Conservation (phyloP, 169 alveolate species). For the Blepharisma undulans region DNA sequence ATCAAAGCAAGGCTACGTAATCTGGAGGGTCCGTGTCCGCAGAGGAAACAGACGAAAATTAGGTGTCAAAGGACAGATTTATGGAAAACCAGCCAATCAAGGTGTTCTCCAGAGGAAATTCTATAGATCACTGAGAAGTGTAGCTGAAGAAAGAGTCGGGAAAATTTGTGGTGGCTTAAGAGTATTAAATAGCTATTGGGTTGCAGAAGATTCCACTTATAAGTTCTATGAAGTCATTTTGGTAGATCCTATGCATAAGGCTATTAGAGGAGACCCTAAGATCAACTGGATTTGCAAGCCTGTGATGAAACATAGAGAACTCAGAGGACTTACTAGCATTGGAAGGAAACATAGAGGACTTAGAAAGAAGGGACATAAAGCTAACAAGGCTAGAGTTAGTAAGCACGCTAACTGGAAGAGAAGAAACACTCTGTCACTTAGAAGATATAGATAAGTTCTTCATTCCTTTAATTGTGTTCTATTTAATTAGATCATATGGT, state of each 20-base stretch:
- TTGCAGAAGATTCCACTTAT: conserved; percentile 98
- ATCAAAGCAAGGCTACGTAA: conserved; percentile 98
- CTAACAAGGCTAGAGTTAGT: conserved; percentile 94
- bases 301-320: conserved; percentile 97
- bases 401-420: conserved; percentile 94
- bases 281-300: conserved; percentile 98
- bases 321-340: conserved; percentile 96
- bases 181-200: conserved; percentile 99
- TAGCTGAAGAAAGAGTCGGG: conserved; percentile 99
- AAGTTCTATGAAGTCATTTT: conserved; percentile 98
- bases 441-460: conserved; percentile 93
- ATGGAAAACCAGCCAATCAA: conserved; percentile 99
- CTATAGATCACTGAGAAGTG: conserved; percentile 91
- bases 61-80: conserved; percentile 97
- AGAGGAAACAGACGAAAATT: conserved; percentile 99
- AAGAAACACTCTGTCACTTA: conserved; percentile 93
- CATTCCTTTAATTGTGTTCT: not conserved
- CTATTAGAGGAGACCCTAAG: conserved; percentile 97
- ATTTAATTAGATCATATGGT: no score
- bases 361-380: conserved; percentile 93
- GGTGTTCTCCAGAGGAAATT: conserved; percentile 97
- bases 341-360: conserved; percentile 86
- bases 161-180: conserved; percentile 95
- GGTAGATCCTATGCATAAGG: conserved; percentile 98
- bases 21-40: conserved; percentile 98